phyloP scores from a whole-genome alignment of 2,329 filamentous ascomycete genomes.

The Colletotrichum shisoi region DNA sequence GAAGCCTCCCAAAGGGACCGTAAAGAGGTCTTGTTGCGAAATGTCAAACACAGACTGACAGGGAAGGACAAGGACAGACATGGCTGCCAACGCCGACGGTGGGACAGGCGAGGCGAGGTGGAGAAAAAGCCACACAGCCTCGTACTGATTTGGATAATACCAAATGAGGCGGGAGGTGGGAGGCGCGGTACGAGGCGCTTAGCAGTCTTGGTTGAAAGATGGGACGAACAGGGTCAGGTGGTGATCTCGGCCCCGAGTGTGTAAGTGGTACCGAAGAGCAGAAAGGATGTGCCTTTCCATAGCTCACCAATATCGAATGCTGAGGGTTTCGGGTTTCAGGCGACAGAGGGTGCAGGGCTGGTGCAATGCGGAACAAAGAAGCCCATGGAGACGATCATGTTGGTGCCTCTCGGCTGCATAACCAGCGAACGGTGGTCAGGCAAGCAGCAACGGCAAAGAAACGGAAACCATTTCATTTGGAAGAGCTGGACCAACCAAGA shows the following conservation, averaged over 20 bases:
- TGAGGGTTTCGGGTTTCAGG: constrained; percentile 15
- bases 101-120: constrained; percentile 13
- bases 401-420: constrained; percentile 4
- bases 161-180: constrained; percentile 28
- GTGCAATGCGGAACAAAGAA: constrained; percentile 6
- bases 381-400: constrained; percentile 25
- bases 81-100: neutral
- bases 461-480: neutral
- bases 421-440: neutral
- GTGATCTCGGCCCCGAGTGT: neutral
- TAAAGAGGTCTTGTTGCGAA: constrained; percentile 30
- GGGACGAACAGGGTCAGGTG: constrained; percentile 1
- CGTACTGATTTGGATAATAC: constrained; percentile 18
- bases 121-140: constrained; percentile 27
- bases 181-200: constrained; percentile 34
- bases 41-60: constrained; percentile 19
- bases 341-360: constrained; percentile 12
- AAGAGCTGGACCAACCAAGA: neutral
- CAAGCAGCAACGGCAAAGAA: neutral
- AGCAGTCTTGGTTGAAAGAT: constrained; percentile 7
- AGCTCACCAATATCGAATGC: neutral
- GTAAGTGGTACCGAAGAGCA: constrained; percentile 6
- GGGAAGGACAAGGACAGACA: constrained; percentile 8
- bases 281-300: constrained; percentile 2
- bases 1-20: constrained; percentile 22